Percentiles rank a stretch among this genome's conserved stretches.
These are phyloP conservation scores for Teratosphaeria pseudoeucalypti DNA, from an alignment of 2,329 filamentous ascomycete genomes.

Conservation along the genomic window DNA sequence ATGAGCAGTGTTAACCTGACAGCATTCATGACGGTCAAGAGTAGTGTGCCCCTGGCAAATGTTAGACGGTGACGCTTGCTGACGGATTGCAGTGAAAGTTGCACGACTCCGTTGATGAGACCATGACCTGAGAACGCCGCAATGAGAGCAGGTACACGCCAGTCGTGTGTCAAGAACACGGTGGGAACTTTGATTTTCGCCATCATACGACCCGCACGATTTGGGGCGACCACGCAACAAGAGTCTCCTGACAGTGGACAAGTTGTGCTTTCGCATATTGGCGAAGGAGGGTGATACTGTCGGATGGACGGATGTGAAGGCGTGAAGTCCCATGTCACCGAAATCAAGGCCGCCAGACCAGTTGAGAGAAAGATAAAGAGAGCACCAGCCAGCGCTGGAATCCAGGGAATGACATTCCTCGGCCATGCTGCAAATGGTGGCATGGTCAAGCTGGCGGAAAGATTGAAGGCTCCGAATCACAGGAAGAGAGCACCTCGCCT, in stretches of 20 bases:
- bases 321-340: conserved; percentile 26
- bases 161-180: conserved; percentile 22
- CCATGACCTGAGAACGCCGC: conserved; percentile 20
- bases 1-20: conserved; percentile 23
- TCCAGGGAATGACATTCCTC: conserved; percentile 26
- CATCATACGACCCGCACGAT: background rate
- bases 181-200: conserved; percentile 10
- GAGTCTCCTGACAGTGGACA: background rate
- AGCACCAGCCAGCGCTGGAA: conserved; percentile 20
- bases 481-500: conserved; percentile 22
- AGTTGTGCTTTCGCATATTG: background rate
- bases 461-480: conserved; percentile 18
- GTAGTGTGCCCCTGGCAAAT: conserved; percentile 26
- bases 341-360: conserved; percentile 14
- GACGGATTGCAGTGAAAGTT: conserved; percentile 43
- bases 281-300: background rate
- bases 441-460: conserved; percentile 20
- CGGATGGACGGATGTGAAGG: background rate
- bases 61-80: conserved; percentile 42
- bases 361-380: conserved; percentile 6
- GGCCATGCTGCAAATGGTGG: conserved; percentile 24
- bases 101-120: conserved; percentile 14
- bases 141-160: conserved; percentile 22
- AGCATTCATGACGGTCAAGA: conserved; percentile 22
- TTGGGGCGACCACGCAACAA: background rate